These are phyloP conservation scores for Gaultheria prostrata DNA, from an alignment of 148 eudicot genomes.

Conservation along the genomic window DNA sequence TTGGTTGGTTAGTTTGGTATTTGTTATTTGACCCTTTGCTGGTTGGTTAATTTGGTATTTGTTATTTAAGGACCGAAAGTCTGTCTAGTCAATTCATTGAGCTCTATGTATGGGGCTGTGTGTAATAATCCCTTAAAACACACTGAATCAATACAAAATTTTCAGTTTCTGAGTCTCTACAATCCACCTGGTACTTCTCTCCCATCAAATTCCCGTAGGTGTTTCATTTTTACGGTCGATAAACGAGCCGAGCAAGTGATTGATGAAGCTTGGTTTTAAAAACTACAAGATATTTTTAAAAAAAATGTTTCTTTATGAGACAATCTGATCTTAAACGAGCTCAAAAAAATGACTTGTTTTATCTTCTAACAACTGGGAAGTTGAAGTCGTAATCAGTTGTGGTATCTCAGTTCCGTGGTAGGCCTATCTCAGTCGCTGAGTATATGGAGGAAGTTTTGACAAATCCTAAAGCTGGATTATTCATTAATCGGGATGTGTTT, in stretches of 20 bases:
- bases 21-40: too few species aligned
- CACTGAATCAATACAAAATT: neutral
- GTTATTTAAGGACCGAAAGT: too few species aligned
- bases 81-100: too few species aligned
- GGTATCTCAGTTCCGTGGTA: constrained; percentile 76
- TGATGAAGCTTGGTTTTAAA: too few species aligned
- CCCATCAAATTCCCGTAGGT: neutral
- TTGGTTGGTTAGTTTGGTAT: neutral
- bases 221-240: too few species aligned
- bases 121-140: neutral
- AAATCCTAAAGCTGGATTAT: constrained; percentile 88
- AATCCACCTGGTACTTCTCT: too few species aligned
- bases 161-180: neutral
- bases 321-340: too few species aligned
- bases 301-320: too few species aligned
- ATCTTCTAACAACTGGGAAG: neutral
- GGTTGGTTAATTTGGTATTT: too few species aligned
- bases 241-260: too few species aligned
- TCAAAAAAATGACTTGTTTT: too few species aligned
- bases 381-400: neutral
- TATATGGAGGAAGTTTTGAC: constrained; percentile 98
- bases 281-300: too few species aligned
- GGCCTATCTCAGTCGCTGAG: constrained; percentile 93
- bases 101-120: neutral
- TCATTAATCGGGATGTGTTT: constrained; percentile 96